Conservation (phyloP, 768 basidiomycete species). For the Leucocoprinus leucothites region DNA sequence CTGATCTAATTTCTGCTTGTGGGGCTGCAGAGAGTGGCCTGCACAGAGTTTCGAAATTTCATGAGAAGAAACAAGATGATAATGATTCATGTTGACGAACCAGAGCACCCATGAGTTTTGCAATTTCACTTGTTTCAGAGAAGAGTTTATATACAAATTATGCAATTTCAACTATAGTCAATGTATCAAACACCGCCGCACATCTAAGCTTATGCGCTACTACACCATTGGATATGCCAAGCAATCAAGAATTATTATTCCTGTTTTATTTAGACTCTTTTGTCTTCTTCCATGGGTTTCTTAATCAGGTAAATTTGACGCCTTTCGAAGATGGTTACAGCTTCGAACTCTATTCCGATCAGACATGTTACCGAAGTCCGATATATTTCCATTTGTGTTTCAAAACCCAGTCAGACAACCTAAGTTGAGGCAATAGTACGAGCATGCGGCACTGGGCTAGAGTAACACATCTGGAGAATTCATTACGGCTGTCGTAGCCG, state of each 20-base stretch:
- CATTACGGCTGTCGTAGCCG: not conserved
- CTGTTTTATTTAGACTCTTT: too few relatives aligned
- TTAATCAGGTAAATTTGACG: too few relatives aligned
- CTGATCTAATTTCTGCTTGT: constrained; percentile 76
- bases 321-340: not conserved
- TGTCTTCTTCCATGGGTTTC: too few relatives aligned
- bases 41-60: constrained; percentile 14
- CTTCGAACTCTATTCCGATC: not conserved
- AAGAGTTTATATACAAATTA: too few relatives aligned
- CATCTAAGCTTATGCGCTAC: too few relatives aligned
- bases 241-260: too few relatives aligned
- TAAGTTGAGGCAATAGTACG: not conserved
- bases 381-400: not conserved
- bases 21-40: constrained; percentile 57
- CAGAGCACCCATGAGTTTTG: too few relatives aligned
- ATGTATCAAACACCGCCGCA: too few relatives aligned
- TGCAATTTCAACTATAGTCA: too few relatives aligned
- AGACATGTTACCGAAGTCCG: constrained; percentile 6
- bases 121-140: too few relatives aligned
- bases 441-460: not conserved
- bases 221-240: too few relatives aligned
- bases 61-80: not conserved
- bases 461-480: not conserved
- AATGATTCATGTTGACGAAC: too few relatives aligned
- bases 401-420: not conserved